Evolutionary conservation across 31 red algal genomes (phyloP), one percentile per base, ranked within the genome.

Genomic region (Bonnemaisonia californica): DNA sequence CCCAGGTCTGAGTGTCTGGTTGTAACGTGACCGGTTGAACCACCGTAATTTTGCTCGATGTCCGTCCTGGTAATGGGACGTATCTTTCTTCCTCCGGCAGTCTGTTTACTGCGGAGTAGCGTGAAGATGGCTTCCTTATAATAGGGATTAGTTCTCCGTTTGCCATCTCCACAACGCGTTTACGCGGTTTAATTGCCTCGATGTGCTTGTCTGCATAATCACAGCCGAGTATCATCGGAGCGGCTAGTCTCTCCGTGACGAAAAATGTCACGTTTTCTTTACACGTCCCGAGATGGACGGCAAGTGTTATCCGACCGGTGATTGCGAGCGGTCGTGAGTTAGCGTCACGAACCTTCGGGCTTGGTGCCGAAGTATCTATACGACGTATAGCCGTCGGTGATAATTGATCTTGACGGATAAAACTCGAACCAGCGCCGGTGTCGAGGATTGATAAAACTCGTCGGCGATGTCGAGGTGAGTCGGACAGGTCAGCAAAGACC

Each of bases 151-250:
- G 54, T 26, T 36, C 28, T 28, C 81, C 81, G 35, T 77, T n/a
- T 27, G 42, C 71, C 26, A 77, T 54, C 22, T 69, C 69, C 1
- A 68, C 41, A n/a, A 60, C 37, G 40, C 29, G 41, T 19, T 26
- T 40, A 35, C 29, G 13, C 22, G 71, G 71, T 2, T 35, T 40
- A 29, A 86, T 86, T 12, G 65, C 71, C 68, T 76, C 47, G 0
- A 77, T 28, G 57, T 76, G 54, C 0, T 71, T 38, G 35, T 86
- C 71, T 24, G 57, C 75, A 41, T 66, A 56, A 31, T 86, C 58
- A 31, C 27, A 45, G 55, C 60, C 81, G 24, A 84, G 39, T 9
- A 84, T 54, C 4, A 75, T 30, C 2, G 66, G 45, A 1, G 80
- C 80, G 1, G 42, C 66, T 23, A 83, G 54, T 4, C 32, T n/a